Base-by-base conservation (phyloP, 2,329 filamentous ascomycete species). In the Pseudogymnoascus sp. region DNA sequence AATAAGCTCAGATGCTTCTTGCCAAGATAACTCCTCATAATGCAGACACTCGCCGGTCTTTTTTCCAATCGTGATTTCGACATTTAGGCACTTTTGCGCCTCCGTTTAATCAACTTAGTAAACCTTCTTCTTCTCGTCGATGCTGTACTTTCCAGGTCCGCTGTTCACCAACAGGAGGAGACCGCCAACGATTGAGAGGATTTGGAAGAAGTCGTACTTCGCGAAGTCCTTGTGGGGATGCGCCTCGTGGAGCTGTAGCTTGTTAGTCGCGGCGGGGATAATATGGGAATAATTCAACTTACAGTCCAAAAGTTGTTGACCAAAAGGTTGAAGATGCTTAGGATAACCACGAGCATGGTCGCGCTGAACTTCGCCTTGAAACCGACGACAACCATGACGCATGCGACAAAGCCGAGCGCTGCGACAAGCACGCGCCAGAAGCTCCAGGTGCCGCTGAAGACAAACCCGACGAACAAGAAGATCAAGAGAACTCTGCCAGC, bases 281-380 rank as follows among this genome's bases (percentile, higher is more conserved):
- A 33, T 63, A 60, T 33, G 59, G 18, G 41, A 57, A 61, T 3
- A 43, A 18, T 22, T 25, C 22, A 63, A 80, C 90, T 81, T 82
- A 96, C 92, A 73, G 92, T 97, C 94, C 94, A 99, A 82, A 97
- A 99, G 85, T 97, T 99, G 86, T 99, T 99, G 70, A 97, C 94
- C 66, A 97, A 76, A 50, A 99, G 77, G 77, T 99, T 99, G 82
- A 99, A 99, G 66, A 97, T 80, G 78, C 92, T 97, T 71, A 99
- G 81, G 70, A 99, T 92, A 63, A 99, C 85, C 30, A 99, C 94
- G 68, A 99, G 81, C 70, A 99, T 89, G 60, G 94, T 92, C 41
- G 94, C 94, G 76, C 92, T 97, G 81, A 92, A 96, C 86, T 99
- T 99, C 72, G 94, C 93, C 86, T 99, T 99, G 86, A 99, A 99